Evolutionary conservation across 2,329 filamentous ascomycete genomes (phyloP).

Genomic region (Cladosporium sphaerospermum): DNA sequence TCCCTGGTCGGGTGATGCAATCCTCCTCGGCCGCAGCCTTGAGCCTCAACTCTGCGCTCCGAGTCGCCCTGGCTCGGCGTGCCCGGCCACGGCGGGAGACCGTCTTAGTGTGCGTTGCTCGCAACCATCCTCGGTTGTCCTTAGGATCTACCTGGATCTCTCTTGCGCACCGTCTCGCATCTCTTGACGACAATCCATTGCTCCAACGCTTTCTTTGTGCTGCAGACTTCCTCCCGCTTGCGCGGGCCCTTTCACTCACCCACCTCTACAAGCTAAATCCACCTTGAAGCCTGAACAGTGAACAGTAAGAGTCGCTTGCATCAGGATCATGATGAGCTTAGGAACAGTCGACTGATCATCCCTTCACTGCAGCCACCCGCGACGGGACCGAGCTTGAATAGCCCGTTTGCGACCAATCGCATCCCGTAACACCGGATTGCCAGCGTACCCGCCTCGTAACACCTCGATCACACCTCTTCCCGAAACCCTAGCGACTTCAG

Average conservation of each 20-base stretch:
- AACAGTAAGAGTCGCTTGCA: too few species aligned
- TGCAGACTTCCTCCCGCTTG: too few species aligned
- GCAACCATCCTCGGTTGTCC: background rate
- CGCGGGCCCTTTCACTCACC: too few species aligned
- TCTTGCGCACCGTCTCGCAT: background rate
- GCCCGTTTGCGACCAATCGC: slow-evolving; percentile 1
- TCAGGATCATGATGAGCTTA: too few species aligned
- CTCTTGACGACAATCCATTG: background rate
- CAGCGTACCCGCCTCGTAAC: background rate
- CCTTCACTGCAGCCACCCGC: background rate
- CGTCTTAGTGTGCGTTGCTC: background rate
- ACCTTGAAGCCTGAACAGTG: too few species aligned
- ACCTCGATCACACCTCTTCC: background rate
- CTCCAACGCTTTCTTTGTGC: background rate
- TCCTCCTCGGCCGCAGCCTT: background rate
- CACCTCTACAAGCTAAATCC: too few species aligned
- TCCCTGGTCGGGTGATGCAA: slow-evolving; percentile 6
- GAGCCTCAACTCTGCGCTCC: too few species aligned
- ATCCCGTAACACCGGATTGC: background rate
- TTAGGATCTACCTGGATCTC: background rate
- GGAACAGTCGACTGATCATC: background rate
- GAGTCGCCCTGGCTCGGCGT: too few species aligned
- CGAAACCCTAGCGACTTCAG: background rate
- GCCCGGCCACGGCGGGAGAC: too few species aligned
- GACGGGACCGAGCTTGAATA: background rate